These are phyloP conservation scores for Plantago major DNA, from an alignment of 257 asterid genomes.

Conservation along the genomic window DNA sequence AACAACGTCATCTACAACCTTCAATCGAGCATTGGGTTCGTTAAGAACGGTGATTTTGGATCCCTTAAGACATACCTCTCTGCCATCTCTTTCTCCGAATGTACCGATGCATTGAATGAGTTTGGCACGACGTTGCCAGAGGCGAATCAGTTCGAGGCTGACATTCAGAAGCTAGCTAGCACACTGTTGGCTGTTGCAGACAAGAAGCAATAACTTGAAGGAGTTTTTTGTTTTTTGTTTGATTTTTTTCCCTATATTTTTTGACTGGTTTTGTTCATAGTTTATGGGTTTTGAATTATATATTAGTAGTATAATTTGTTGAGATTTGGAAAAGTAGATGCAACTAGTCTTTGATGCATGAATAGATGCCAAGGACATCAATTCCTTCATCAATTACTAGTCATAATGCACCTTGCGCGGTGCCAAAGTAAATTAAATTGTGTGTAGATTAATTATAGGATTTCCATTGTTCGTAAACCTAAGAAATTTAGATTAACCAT, in stretches of 20 bases:
- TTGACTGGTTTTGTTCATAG: background rate
- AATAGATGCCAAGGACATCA: too few species aligned
- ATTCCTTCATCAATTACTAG: too few species aligned
- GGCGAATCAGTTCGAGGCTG: background rate
- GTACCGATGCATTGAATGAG: conserved; percentile 10
- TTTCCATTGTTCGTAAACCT: too few species aligned
- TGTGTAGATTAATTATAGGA: too few species aligned
- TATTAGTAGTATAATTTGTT: too few species aligned
- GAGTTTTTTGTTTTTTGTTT: background rate
- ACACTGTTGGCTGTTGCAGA: conserved; percentile 14
- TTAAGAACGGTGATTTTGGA: background rate
- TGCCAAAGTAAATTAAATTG: too few species aligned
- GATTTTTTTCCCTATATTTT: background rate
- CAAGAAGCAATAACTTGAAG: background rate
- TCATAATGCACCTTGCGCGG: too few species aligned
- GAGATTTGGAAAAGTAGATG: too few species aligned
- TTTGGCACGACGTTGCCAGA: conserved; percentile 3
- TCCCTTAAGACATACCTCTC: conserved; percentile 10
- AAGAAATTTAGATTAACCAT: too few species aligned
- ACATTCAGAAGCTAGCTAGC: conserved; percentile 4
- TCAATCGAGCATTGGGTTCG: background rate
- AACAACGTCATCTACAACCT: conserved; percentile 3
- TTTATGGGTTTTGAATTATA: too few species aligned
- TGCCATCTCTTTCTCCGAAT: conserved; percentile 6
- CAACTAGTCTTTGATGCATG: too few species aligned